phyloP scores from a whole-genome alignment of 345 rosid species.

The Angophora floribunda region DNA sequence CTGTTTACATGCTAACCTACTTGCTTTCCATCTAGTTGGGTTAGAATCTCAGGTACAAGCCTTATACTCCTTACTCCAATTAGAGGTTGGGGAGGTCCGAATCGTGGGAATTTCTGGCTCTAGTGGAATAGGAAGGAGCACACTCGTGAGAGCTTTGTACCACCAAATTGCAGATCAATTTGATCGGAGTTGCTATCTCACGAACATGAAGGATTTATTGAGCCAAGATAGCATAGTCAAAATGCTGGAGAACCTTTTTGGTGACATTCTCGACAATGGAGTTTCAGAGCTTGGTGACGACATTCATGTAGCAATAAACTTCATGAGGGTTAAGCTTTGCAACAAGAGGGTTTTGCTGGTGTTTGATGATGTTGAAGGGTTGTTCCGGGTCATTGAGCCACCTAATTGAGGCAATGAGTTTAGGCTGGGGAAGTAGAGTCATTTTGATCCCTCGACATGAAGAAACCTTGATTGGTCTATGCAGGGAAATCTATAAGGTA shows the following conservation, averaged over 20 bases:
- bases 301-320: neutral
- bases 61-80: neutral
- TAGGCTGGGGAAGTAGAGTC: neutral
- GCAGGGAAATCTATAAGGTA: fast-evolving
- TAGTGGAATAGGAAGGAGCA: neutral
- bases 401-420: neutral
- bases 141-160: neutral
- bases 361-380: neutral
- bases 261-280: neutral
- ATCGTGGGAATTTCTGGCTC: neutral
- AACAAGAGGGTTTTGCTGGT: neutral
- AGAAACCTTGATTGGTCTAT: neutral
- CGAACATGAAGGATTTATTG: neutral
- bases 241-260: neutral
- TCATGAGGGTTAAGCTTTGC: neutral
- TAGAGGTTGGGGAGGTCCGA: neutral
- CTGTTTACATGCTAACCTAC: neutral
- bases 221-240: neutral
- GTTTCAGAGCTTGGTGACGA: neutral
- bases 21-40: neutral
- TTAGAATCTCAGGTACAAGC: neutral
- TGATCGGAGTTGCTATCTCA: neutral
- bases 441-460: neutral
- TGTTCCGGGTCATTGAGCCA: neutral
- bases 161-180: neutral